Base-by-base conservation (phyloP, 2,329 filamentous ascomycete genomes). In the Aureobasidium sp. region DNA sequence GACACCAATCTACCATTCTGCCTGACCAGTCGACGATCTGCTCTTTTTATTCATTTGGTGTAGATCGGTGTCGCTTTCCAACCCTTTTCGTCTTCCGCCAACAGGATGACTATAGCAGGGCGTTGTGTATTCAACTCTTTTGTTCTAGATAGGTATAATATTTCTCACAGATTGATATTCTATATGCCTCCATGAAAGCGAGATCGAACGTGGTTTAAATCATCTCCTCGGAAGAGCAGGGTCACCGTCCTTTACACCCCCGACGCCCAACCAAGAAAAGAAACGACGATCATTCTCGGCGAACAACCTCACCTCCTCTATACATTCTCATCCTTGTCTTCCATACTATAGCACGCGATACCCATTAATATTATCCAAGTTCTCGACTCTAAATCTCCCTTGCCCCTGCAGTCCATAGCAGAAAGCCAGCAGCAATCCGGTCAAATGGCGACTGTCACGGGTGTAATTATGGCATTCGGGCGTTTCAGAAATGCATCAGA, bases 401-500 rank as follows among this genome's bases (percentile, higher is more conserved):
- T 50, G 7, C 16, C 47, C 47, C 47, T 50, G 47, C 32, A 50
- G 47, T 16, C 5, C 10, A 48, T 27, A 48, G 45, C 27, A 48
- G 15, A 21, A n/a, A 15, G 3, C 7, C 27, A 48, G 16, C 3
- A 32, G 45, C 5, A 10, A 15, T 3, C 13, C 9, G 27, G 9
- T 4, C 30, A 7, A 36, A 36, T 36, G 21, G 7, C 16, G 25
- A 30, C n/a, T n/a, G 47, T 10, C 2, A 36, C 25, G 21, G 30
- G 47, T 50, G 47, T 25, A 50, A 50, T 50, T 50, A 25, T 34
- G 30, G 47, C 47, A 34, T 36, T 21, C 21, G 45, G 27, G 45
- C n/a, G 47, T 50, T 50, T 50, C 47, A 50, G 47, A 36, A 48
- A 50, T 50, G 47, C 47, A n/a, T 50, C 47, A 50, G 47, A 21